Conservation (phyloP, 2,329 filamentous ascomycete species). For the Raffaelea deltoideospora region DNA sequence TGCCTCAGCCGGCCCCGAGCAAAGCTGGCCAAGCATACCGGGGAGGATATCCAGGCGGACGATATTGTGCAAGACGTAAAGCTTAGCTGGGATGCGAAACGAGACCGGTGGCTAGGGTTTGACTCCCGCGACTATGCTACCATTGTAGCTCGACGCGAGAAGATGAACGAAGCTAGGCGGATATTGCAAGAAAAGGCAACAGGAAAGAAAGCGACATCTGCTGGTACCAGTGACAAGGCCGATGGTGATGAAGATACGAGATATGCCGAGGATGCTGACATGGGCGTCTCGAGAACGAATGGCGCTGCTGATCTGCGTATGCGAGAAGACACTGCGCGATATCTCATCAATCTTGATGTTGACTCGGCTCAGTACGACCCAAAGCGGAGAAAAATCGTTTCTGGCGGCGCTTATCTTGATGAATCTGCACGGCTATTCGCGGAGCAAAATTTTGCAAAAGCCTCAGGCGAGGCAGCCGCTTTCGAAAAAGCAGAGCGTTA, state of each 20-base stretch:
- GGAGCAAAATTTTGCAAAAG: constrained; percentile 82
- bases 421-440: constrained; percentile 71
- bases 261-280: constrained; percentile 91
- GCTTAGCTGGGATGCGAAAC: constrained; percentile 90
- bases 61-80: constrained; percentile 74
- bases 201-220: no score
- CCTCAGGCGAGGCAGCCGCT: constrained; percentile 79
- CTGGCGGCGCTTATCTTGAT: constrained; percentile 66
- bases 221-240: no score
- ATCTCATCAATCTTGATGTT: constrained; percentile 83
- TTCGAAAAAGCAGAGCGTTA: constrained; percentile 83
- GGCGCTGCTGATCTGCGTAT: constrained; percentile 82
- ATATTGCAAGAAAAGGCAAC: constrained; percentile 30
- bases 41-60: constrained; percentile 85
- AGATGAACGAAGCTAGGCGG: constrained; percentile 62
- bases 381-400: constrained; percentile 83
- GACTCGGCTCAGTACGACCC: constrained; percentile 97
- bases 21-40: constrained; percentile 80
- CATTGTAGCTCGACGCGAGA: constrained; percentile 81
- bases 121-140: constrained; percentile 71
- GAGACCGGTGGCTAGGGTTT: constrained; percentile 98
- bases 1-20: constrained; percentile 82
- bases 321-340: constrained; percentile 94
- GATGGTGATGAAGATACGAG: constrained; percentile 8
- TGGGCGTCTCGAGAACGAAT: constrained; percentile 85